Evolutionary conservation across 2,329 filamentous ascomycete genomes (phyloP).

Genomic region (Botryotinia narcissicola): DNA sequence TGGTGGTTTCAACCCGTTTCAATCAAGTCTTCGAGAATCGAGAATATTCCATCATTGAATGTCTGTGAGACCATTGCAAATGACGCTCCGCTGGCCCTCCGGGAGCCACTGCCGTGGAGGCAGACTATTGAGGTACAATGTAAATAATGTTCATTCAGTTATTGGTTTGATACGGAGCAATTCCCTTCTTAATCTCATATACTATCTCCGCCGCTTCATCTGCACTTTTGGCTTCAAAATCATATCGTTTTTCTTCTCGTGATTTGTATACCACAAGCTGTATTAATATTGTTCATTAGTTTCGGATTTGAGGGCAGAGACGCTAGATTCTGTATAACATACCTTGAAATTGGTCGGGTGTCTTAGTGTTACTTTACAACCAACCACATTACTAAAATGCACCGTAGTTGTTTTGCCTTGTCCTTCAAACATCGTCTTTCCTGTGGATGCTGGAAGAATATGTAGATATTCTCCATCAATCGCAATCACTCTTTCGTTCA

Average conservation of each 20-base stretch:
- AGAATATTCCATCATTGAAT: background rate
- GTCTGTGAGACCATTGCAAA: background rate
- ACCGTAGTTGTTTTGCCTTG: slow-evolving; percentile 74
- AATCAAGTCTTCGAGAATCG: background rate
- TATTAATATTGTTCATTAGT: background rate
- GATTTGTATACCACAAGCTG: slow-evolving; percentile 71
- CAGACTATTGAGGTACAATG: background rate
- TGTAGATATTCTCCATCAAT: slow-evolving; percentile 87
- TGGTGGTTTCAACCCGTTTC: background rate
- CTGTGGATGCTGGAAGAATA: slow-evolving; percentile 70
- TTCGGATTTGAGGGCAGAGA: background rate
- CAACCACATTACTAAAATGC: slow-evolving; percentile 78
- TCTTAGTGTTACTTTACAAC: slow-evolving; percentile 76
- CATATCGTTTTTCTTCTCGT: slow-evolving; percentile 76
- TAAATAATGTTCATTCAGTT: background rate
- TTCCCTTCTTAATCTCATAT: slow-evolving; percentile 71
- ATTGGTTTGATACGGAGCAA: slow-evolving; percentile 55
- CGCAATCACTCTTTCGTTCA: slow-evolving; percentile 72
- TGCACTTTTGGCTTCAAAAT: slow-evolving; percentile 73
- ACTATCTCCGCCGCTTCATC: slow-evolving; percentile 79
- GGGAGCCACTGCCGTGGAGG: background rate
- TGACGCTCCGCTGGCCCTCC: background rate
- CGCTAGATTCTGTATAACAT: slow-evolving; percentile 29
- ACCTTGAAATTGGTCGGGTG: slow-evolving; percentile 81
- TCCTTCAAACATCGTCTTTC: slow-evolving; percentile 61